These are phyloP conservation scores for Eucalyptus microcorys DNA, from an alignment of 345 rosid species.

Conservation along the genomic window DNA sequence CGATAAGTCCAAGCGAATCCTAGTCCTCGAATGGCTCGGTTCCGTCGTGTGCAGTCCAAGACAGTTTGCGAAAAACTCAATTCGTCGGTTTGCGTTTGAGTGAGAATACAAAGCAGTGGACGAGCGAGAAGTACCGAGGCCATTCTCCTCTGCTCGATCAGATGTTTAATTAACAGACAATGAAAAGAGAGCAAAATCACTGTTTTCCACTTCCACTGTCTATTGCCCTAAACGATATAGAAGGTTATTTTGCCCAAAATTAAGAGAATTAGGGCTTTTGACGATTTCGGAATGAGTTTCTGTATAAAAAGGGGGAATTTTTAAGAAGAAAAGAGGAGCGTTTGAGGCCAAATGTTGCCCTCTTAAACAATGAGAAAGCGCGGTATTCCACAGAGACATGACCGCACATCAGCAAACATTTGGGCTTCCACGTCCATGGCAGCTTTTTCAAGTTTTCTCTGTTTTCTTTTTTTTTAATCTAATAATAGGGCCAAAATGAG, in stretches of 20 bases:
- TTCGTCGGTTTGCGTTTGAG: not conserved
- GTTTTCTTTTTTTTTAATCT: not conserved
- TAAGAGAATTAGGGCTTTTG: no score
- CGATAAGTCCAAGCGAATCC: not conserved
- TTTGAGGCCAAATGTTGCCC: no score
- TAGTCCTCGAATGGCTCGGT: not conserved
- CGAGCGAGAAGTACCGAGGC: not conserved
- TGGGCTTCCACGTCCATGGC: no score
- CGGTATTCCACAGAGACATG: not conserved
- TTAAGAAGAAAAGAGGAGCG: no score
- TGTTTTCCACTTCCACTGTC: not conserved
- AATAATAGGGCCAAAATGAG: not conserved
- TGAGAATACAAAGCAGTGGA: not conserved
- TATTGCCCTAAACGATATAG: not conserved
- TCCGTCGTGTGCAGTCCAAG: not conserved
- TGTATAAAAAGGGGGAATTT: no score
- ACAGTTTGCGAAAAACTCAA: not conserved
- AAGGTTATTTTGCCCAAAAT: no score
- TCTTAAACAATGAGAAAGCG: no score
- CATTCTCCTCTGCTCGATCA: not conserved
- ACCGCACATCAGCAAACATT: no score
- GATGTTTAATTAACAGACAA: not conserved
- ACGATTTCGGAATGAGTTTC: no score
- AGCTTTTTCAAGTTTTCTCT: no score
- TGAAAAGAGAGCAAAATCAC: not conserved